Base-by-base conservation (phyloP, 257 asterid genomes). In the Oldenlandia corymbosa region DNA sequence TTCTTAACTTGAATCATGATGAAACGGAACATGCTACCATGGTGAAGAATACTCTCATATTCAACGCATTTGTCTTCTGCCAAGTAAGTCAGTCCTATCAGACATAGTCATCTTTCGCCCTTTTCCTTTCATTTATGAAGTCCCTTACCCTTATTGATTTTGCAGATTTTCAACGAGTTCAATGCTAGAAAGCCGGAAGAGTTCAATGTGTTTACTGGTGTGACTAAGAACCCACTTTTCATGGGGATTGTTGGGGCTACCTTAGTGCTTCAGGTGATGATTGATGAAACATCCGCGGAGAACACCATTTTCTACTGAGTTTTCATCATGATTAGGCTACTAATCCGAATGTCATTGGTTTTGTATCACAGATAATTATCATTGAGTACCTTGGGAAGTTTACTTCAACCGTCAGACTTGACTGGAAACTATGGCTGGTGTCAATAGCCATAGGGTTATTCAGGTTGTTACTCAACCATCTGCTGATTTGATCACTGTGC, bases 81-180 rank as follows among this genome's bases (percentile, higher is more conserved):
- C 98, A 92, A 82, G 98, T 91, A 79, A 80, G 95, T 79, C 18
- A n/a, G n/a, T n/a, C n/a, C n/a, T n/a, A n/a, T n/a, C n/a, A n/a
- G n/a, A n/a, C n/a, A n/a, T n/a, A n/a, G n/a, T n/a, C n/a, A n/a
- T n/a, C n/a, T n/a, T n/a, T n/a, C n/a, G n/a, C n/a, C n/a, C n/a
- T n/a, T n/a, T n/a, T n/a, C n/a, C n/a, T n/a, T n/a, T n/a, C n/a
- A n/a, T n/a, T n/a, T n/a, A n/a, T n/a, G n/a, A n/a, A n/a, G n/a
- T n/a, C n/a, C n/a, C n/a, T n/a, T n/a, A n/a, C n/a, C n/a, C n/a
- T n/a, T n/a, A n/a, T n/a, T n/a, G n/a, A n/a, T n/a, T n/a, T 68
- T 51, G 4, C 83, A 91, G 98, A 79, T 92, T 52, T 88, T 81
- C 75, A 92, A 92, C 27, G 98, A 89, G 80, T 76, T 92, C 64